Evolutionary conservation across 2,329 filamentous ascomycete species (phyloP).

Genomic region (Ceratocystis cacaofunesta): DNA sequence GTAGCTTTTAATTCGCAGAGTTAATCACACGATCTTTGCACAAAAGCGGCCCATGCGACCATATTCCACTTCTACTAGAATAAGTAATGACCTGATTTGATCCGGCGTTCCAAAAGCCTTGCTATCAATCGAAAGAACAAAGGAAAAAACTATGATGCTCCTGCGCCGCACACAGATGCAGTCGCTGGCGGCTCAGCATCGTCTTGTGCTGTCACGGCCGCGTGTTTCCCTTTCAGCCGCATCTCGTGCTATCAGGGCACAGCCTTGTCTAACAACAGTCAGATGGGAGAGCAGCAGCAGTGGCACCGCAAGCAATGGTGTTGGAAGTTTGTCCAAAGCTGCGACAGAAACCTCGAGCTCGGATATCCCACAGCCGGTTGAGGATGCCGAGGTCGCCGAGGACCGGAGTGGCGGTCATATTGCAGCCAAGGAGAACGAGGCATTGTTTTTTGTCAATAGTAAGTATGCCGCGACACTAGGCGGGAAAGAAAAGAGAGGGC

Average conservation of each 20-base stretch:
- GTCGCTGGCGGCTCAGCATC: not conserved
- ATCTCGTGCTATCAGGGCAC: not conserved
- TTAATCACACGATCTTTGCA: not conserved
- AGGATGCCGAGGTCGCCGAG: conserved; percentile 27
- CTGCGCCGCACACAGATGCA: conserved; percentile 11
- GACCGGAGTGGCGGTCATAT: conserved; percentile 70
- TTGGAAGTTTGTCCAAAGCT: not conserved
- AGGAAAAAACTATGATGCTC: conserved; percentile 8
- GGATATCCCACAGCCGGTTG: conserved; percentile 9
- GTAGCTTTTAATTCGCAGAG: not conserved
- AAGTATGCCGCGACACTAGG: conserved; percentile 22
- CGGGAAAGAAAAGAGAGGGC: not conserved
- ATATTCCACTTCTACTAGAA: not conserved
- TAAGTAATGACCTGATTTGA: not conserved
- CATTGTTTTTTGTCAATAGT: conserved; percentile 85
- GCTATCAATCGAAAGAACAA: not conserved
- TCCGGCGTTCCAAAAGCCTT: not conserved
- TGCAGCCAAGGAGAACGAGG: conserved; percentile 56
- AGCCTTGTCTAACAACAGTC: not conserved
- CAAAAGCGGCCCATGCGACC: not conserved
- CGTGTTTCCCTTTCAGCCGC: not conserved
- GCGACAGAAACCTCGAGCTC: conserved; percentile 10
- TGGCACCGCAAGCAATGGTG: not conserved
- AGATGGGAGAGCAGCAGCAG: conserved; percentile 18
- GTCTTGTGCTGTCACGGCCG: conserved; percentile 8